phyloP scores from a whole-genome alignment of 345 rosid genomes.

The Euphorbia tirucalli region DNA sequence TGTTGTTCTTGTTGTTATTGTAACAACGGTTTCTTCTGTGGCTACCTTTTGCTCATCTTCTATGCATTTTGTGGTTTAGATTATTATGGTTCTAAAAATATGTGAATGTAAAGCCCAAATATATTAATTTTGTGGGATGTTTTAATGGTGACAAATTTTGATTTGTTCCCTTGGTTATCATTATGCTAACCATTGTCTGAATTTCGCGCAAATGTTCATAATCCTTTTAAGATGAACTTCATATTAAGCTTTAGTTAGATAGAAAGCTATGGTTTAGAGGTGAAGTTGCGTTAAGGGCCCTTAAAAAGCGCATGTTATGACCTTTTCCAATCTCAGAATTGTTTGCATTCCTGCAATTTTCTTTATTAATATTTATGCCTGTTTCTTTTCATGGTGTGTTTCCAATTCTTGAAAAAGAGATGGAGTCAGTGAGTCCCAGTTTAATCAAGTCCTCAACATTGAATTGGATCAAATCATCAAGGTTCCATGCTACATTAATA shows the following conservation, averaged over 20 bases:
- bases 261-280: background rate
- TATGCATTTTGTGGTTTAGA: background rate
- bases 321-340: too few relatives aligned
- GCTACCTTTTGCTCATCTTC: background rate
- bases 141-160: background rate
- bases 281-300: background rate
- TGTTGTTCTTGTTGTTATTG: background rate
- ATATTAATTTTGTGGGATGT: background rate
- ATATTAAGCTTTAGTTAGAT: background rate
- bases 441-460: conserved; percentile 28
- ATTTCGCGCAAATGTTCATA: too few relatives aligned
- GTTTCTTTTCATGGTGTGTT: background rate
- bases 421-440: conserved; percentile 31
- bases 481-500: conserved; percentile 12
- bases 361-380: background rate
- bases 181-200: too few relatives aligned
- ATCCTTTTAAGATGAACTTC: background rate
- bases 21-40: background rate
- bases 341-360: background rate
- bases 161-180: too few relatives aligned
- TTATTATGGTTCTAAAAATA: too few relatives aligned
- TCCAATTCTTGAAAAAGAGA: conserved; percentile 19
- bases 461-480: conserved; percentile 26
- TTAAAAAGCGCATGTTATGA: too few relatives aligned
- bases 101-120: background rate